Evolutionary conservation across 1,284 basidiomycete species (phyloP).

Genomic region (Irpex sp.): DNA sequence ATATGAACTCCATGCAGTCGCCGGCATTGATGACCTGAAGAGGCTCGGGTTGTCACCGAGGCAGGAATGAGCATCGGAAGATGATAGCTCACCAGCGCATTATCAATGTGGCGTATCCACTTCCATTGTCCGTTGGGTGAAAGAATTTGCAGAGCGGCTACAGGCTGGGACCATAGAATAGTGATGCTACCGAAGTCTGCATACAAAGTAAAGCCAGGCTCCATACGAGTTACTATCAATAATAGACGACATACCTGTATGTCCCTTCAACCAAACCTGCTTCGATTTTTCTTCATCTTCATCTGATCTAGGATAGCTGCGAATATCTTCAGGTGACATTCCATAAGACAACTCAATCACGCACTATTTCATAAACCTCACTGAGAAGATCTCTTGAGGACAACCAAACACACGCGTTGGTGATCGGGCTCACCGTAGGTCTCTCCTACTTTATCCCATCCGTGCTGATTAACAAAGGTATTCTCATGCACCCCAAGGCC

Average conservation of each 20-base stretch:
- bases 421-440: slow-evolving; percentile 21
- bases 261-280: slow-evolving; percentile 60
- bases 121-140: slow-evolving; percentile 49
- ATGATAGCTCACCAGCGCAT: slow-evolving; percentile 44
- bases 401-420: neutral
- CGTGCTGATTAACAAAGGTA: slow-evolving; percentile 30
- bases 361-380: slow-evolving; percentile 58
- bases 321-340: too few species aligned
- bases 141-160: slow-evolving; percentile 55
- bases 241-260: slow-evolving; percentile 42
- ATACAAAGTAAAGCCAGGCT: neutral
- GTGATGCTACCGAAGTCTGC: slow-evolving; percentile 59
- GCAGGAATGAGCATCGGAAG: neutral
- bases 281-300: slow-evolving; percentile 55
- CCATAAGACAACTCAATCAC: neutral
- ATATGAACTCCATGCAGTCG: slow-evolving; percentile 40
- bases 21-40: slow-evolving; percentile 38
- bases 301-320: slow-evolving; percentile 39
- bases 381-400: slow-evolving; percentile 22
- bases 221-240: neutral
- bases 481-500: slow-evolving; percentile 34
- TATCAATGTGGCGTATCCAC: slow-evolving; percentile 57
- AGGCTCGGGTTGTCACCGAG: neutral
- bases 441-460: slow-evolving; percentile 26
- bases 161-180: slow-evolving; percentile 59